Conservation (phyloP, 2,329 filamentous ascomycete genomes). For the Stachybotrys elegans region DNA sequence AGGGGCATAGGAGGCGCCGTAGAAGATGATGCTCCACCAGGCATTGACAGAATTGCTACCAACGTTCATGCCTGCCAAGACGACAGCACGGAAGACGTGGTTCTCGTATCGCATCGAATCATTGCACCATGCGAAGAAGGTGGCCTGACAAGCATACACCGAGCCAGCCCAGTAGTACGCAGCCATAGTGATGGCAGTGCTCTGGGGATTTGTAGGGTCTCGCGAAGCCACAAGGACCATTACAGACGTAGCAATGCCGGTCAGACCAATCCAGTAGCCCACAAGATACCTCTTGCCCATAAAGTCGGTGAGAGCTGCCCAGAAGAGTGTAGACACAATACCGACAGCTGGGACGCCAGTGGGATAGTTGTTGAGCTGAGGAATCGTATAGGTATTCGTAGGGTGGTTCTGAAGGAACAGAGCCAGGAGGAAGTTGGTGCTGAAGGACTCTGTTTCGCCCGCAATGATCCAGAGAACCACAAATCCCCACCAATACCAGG, state of each 20-base stretch:
- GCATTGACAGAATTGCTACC: slow-evolving; percentile 64
- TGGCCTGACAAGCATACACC: slow-evolving; percentile 69
- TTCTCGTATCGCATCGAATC: slow-evolving; percentile 63
- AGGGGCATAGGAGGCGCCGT: slow-evolving; percentile 61
- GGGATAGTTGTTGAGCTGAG: slow-evolving; percentile 52
- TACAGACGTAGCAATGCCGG: slow-evolving; percentile 55
- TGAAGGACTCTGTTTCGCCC: slow-evolving; percentile 67
- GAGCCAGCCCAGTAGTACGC: slow-evolving; percentile 67
- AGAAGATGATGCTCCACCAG: slow-evolving; percentile 71
- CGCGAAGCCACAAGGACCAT: slow-evolving; percentile 54
- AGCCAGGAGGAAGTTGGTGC: slow-evolving; percentile 53
- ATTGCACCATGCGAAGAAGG: slow-evolving; percentile 73
- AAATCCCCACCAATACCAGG: slow-evolving; percentile 64
- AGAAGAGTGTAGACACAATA: slow-evolving; percentile 60
- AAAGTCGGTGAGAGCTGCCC: slow-evolving; percentile 64
- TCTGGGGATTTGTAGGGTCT: slow-evolving; percentile 28
- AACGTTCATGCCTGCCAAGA: slow-evolving; percentile 68
- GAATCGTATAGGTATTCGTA: slow-evolving; percentile 33
- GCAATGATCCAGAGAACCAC: slow-evolving; percentile 64
- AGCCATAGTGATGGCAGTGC: slow-evolving; percentile 52
- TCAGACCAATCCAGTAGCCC: slow-evolving; percentile 62
- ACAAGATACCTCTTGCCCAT: slow-evolving; percentile 61
- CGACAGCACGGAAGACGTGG: slow-evolving; percentile 57
- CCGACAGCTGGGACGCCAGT: slow-evolving; percentile 52
- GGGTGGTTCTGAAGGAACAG: slow-evolving; percentile 47